Evolutionary conservation across 2,329 filamentous ascomycete genomes (phyloP), one percentile per base, ranked within the genome.

Genomic region (Hypomyces perniciosus): DNA sequence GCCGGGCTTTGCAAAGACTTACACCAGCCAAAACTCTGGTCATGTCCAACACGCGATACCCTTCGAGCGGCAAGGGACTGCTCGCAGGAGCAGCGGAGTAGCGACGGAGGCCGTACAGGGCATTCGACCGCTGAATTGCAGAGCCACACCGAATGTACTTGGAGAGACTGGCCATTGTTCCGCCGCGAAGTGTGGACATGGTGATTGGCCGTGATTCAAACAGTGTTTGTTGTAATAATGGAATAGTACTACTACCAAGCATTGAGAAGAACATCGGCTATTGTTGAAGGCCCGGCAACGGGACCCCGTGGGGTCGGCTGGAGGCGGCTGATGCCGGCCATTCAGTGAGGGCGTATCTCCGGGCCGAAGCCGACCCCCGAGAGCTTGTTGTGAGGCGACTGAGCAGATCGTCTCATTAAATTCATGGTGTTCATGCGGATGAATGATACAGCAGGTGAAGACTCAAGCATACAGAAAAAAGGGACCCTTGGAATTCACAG

Each of bases 21-120:
- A 96, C 92, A 51, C 93, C 93, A 56, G 93, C 93, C 57, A 99
- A 73, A 2, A 99, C 93, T 72, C 93, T 81, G 4, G 92, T 97
- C 90, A 99, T 95, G 67, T 99, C 93, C 55, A 99, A 77, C 10
- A 97, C 91, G 50, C 88, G 84, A 60, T 93, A 86, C 1, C 93
- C 93, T 34, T 89, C 82, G 60, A 99, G 77, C 26, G 93, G 92
- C 31, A 83, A 68, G 38, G 66, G 56, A 9, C 55, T 52, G 35
- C 57, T 54, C 6, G 60, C 55, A 40, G 58, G 55, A 8, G 60
- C 58, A 45, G 57, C 63, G 35, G 66, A 69, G 49, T 64, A 67
- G 46, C 60, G 54, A 54, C 65, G 62, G 20, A 61, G 51, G 38
- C 52, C 55, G 38, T 34, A 2, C 6, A 29, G 4, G 28, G 12